Evolutionary conservation across 148 eudicot genomes (phyloP), one percentile per base, ranked within the genome.

Genomic region (Rhododendron vialii): DNA sequence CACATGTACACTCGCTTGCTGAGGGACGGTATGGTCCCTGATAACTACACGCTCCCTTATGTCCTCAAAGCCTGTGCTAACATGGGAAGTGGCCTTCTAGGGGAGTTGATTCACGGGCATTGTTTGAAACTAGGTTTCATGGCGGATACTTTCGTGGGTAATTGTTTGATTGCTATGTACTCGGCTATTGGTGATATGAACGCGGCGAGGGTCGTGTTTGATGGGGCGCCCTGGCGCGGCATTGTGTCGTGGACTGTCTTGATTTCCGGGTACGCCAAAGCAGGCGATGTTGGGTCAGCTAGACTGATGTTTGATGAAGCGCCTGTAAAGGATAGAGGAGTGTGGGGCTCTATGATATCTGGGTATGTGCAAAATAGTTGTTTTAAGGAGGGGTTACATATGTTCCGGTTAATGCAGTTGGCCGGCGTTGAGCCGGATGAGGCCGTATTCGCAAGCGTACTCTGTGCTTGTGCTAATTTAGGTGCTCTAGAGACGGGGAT

Each of bases 281-380:
- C 2, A 5, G 91, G 85, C 51, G 87, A 88, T 79, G 84, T 88
- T 75, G 71, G 86, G 7, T 30, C 85, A 3, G 90, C 92, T n/a
- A 86, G 90, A 78, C 45, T 84, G 84, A 5, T 88, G 86, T 90
- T 90, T 86, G 92, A 90, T 86, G 90, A 86, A 69, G 82, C 86
- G 8, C 84, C 86, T 17, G 26, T 88, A n/a, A 90, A 86, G 83
- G 90, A 90, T 84, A 86, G 90, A 55, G 90, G 87, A 28, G 53
- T 88, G 24, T 90, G 92, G 90, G 89, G 92, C 41, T 78, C 89
- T 65, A 86, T 90, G 89, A 82, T 90, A n/a, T 88, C 90, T 24
- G 88, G 92, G 18, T 90, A 90, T 88, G 90, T 86, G 50, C 90
- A 90, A 35, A 88, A 86, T 26, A 78, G 86, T 82, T 86, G 87